Evolutionary conservation across 352 stramenopile species (phyloP).

Genomic region (Phytophthora podocarpi): DNA sequence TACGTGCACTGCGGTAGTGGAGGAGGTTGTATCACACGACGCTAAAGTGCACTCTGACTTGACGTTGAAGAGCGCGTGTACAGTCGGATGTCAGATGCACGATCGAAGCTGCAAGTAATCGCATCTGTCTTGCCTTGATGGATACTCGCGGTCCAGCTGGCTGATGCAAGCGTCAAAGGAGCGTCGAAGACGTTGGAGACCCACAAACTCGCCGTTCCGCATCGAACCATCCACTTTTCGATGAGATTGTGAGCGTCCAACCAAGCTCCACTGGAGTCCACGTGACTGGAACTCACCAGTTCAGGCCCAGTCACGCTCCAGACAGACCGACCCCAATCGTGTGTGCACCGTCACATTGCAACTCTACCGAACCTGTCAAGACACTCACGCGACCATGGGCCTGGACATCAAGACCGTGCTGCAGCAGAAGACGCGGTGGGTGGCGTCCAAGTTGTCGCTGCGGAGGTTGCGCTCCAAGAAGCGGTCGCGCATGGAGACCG

Average conservation of each 20-base stretch:
- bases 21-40: neutral
- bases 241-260: constrained; percentile 10
- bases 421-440: constrained; percentile 36
- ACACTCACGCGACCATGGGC: constrained; percentile 10
- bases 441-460: constrained; percentile 35
- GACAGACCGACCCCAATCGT: constrained; percentile 10
- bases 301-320: neutral
- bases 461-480: constrained; percentile 24
- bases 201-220: constrained; percentile 15
- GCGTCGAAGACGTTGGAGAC: constrained; percentile 6
- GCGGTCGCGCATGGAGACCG: constrained; percentile 26
- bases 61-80: constrained; percentile 6
- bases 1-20: neutral
- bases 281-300: too few relatives aligned
- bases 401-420: constrained; percentile 29
- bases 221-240: constrained; percentile 18
- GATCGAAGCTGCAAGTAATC: constrained; percentile 16
- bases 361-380: constrained; percentile 15
- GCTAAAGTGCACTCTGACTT: constrained; percentile 12
- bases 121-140: constrained; percentile 19
- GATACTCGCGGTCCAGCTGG: constrained; percentile 24
- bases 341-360: constrained; percentile 24
- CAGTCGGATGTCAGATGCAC: constrained; percentile 7
- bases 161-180: constrained; percentile 1
- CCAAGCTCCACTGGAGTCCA: too few relatives aligned